Evolutionary conservation across 495 filamentous ascomycete genomes (phyloP).

Genomic region (Parmelia sp.): DNA sequence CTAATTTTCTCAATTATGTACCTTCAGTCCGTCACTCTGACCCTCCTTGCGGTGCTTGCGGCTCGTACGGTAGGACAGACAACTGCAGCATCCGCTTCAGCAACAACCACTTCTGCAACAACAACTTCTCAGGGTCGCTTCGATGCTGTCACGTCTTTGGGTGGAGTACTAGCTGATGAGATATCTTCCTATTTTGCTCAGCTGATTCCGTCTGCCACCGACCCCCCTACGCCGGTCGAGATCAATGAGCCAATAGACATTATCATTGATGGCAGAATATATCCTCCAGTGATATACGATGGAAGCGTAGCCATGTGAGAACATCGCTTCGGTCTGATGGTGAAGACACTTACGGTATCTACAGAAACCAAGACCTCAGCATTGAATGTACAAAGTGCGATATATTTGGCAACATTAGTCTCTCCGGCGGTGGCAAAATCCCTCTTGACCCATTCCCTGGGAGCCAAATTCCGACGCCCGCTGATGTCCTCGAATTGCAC

Average conservation of each 20-base stretch:
- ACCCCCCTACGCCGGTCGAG: neutral
- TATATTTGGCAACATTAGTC: constrained; percentile 12
- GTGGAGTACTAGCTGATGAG: neutral
- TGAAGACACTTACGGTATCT: neutral
- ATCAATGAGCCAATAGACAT: constrained; percentile 11
- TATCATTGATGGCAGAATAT: constrained; percentile 5
- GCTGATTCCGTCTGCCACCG: neutral
- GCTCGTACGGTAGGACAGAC: neutral
- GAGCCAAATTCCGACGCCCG: constrained; percentile 2
- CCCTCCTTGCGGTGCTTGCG: neutral
- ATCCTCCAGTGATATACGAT: constrained; percentile 2
- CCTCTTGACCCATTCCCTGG: neutral
- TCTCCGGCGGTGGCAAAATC: constrained; percentile 15
- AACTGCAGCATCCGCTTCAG: neutral
- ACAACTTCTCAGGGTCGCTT: neutral
- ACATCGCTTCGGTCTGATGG: neutral
- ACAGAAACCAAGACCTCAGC: constrained; percentile 4
- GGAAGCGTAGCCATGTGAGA: neutral
- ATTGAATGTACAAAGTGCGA: constrained; percentile 9
- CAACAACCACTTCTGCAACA: neutral
- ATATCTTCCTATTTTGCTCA: constrained; percentile 4
- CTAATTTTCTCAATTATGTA: neutral
- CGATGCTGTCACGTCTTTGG: constrained; percentile 1
- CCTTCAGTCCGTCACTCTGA: neutral
- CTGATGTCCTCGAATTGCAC: constrained; percentile 14